Base-by-base conservation (phyloP, 352 stramenopile species). In the Phytophthora palmivora region DNA sequence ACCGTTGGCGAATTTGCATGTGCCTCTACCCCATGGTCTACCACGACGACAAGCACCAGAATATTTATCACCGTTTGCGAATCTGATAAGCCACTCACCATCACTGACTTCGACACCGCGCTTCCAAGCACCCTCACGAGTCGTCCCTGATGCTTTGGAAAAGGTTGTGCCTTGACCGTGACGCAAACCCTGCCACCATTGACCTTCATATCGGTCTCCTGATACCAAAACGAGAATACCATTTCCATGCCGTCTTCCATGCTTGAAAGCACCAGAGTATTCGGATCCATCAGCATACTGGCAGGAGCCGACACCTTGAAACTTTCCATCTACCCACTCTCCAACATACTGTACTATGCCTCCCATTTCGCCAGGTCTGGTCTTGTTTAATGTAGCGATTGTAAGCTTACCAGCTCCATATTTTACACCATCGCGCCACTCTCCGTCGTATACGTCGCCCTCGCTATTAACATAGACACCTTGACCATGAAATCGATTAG, bases 1-100 rank as follows among this genome's bases (percentile, higher is more conserved):
- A 9, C 94, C 93, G 47, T 96, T 96, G 19, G 84, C 70, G 26
- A 97, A 97, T 50, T 96, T 94, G 49, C 92, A 96, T 0, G 89
- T 91, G 1, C 96, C 96, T 53, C 87, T 70, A 9, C 84, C 84
- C 80, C 81, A 90, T 21, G 84, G 79, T 8, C 76, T 70, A 0
- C 82, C 81, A n/a, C 78, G 77, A 14, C 73, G 76, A 26, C 81
- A 88, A 12, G 74, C 58, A 15, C 84, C 84, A 15, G 76, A 84
- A 69, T 86, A 92, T 54, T 94, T 94, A 63, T 94, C 84, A n/a
- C 78, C 78, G 36, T 89, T 94, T 12, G 69, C 57, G 28, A 89
- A 94, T 15, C 72, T 57, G 7, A 94, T 73, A 28, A 92, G 81
- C 84, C 84, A 94, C 15, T 80, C 72, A 14, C 79, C 75, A 36